Evolutionary conservation across 306 rosid genomes (phyloP), one percentile per base, ranked within the genome.

Genomic region (Lathyrus oleraceus): DNA sequence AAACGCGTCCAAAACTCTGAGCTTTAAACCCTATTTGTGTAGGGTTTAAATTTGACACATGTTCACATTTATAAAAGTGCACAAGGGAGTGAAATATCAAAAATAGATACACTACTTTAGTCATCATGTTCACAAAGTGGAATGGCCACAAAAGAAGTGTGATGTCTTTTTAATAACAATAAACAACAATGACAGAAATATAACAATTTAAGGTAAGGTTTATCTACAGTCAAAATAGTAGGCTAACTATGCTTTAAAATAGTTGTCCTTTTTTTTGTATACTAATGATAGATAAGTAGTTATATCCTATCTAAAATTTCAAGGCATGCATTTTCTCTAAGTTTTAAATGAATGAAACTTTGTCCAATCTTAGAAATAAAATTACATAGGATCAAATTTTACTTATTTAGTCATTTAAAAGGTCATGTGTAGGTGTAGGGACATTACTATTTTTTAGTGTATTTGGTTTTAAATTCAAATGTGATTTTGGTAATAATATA

Each of bases 101-200:
- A 8, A 65, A 79, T 64, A 62, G 79, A 21, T 44, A 13, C 1
- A 45, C 45, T 32, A 61, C 68, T 23, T 23, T 40, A 10, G 78
- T 73, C 68, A 76, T 68, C 57, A 51, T 30, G 27, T 72, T 72
- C 78, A 77, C 85, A 70, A 68, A 75, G 74, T 83, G 83, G 30
- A 67, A 69, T 72, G 76, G 60, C 66, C 53, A 17, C 1, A 61
- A 71, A 67, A 70, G 58, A 73, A 56, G 45, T 70, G 69, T 76
- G 80, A 75, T 78, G 69, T 43, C 71, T 65, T 77, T 82, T 66
- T 78, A 76, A 80, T 68, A 82, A 81, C 67, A 74, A 63, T 63
- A 40, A 40, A 71, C 39, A 73, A 65, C 71, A 68, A 77, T 77
- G 78, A 58, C 65, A 67, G 44, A 65, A 39, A 23, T 48, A 30